phyloP scores from a whole-genome alignment of 2,329 filamentous ascomycete genomes.

The Neonectria faginata region DNA sequence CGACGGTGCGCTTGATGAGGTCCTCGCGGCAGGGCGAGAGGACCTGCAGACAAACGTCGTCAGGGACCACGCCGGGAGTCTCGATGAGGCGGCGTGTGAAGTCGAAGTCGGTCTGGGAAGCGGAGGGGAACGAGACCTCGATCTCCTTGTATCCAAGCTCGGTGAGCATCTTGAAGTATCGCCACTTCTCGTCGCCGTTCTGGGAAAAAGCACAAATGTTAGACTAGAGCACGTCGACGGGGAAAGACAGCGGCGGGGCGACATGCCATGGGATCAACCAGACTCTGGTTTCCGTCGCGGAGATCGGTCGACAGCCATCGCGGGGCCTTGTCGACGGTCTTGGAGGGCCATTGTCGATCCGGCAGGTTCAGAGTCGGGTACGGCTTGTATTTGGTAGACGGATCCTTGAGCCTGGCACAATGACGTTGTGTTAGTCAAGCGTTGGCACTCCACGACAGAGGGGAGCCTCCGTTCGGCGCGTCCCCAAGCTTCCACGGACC shows the following conservation, averaged over 20 bases:
- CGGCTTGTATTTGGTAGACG: slow-evolving; percentile 79
- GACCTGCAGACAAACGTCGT: slow-evolving; percentile 93
- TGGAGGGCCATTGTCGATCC: slow-evolving; percentile 85
- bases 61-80: slow-evolving; percentile 40
- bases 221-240: slow-evolving; percentile 26
- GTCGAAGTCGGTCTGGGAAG: slow-evolving; percentile 95
- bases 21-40: slow-evolving; percentile 92
- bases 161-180: slow-evolving; percentile 93
- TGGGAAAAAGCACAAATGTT: slow-evolving; percentile 50
- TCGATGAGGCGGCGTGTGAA: slow-evolving; percentile 90
- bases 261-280: slow-evolving; percentile 90
- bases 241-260: neutral
- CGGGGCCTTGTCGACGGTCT: slow-evolving; percentile 84
- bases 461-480: neutral
- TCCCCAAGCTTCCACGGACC: neutral
- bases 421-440: slow-evolving; percentile 3
- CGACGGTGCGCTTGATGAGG: slow-evolving; percentile 88
- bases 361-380: slow-evolving; percentile 72
- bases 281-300: slow-evolving; percentile 92
- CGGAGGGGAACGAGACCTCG: slow-evolving; percentile 94
- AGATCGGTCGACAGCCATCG: slow-evolving; percentile 88
- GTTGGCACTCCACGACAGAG: neutral
- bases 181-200: slow-evolving; percentile 95
- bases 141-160: slow-evolving; percentile 98
- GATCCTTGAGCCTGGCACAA: slow-evolving; percentile 73